Evolutionary conservation across 768 basidiomycete species (phyloP), one percentile per base, ranked within the genome.

Genomic region (Phaffia tasmanica): DNA sequence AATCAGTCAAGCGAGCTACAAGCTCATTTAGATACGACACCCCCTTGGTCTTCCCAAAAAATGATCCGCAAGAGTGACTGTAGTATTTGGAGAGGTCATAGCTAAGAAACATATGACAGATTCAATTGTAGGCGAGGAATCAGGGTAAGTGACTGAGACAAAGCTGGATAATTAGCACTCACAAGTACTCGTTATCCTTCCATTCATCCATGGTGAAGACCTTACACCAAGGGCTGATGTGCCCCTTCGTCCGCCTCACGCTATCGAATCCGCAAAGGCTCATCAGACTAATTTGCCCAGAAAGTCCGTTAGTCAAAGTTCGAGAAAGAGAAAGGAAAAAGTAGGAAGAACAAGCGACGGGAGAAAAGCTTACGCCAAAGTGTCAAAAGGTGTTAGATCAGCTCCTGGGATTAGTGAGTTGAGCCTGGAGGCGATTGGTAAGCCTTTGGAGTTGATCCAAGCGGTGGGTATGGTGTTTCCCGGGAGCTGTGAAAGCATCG

Each of bases 61-160:
- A 48, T 27, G 50, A 56, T 1, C 63, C 55, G 18, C 25, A 47
- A 25, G 54, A 32, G 54, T 64, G 53, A 5, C 25, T 19, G 55
- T 64, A 64, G 55, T 46, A 64, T 48, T 64, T 64, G 35, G 63
- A 64, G 1, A 64, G 54, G 63, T 64, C 63, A 42, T 56, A 64
- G 55, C 62, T 63, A 11, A 19, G 47, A 42, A 25, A 16, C 21
- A 14, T 18, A 11, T 42, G 11, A 5, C 35, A 42, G 11, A 42
- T 42, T 42, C 35, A 5, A 42, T 42, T 5, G 47, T 47, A 15
- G 30, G 47, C 7, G 23, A n/a, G 59, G 23, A 23, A 25, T 25
- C 19, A 5, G 30, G 6, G 1, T n/a, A 48, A 25, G 21, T 11
- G 27, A 8, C 16, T 49, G 47, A 3, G 46, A 18, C 27, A 3